phyloP scores from a whole-genome alignment of 1,284 basidiomycete species.

The Anthracocystis setariae region DNA sequence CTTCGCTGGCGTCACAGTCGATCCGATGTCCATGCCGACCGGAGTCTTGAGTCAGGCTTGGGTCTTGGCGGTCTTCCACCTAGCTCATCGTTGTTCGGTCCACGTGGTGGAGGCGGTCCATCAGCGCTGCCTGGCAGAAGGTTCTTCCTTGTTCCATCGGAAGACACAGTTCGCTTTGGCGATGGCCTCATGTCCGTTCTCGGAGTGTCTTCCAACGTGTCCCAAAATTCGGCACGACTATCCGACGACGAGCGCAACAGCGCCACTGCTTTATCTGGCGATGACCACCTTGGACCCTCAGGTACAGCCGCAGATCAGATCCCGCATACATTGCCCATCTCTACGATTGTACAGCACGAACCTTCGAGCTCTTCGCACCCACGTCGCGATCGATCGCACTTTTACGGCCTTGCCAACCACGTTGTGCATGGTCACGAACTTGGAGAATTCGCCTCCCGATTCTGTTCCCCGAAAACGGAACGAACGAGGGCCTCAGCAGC shows the following conservation, averaged over 20 bases:
- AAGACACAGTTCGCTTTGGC: conserved; percentile 83
- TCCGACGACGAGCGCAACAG: conserved; percentile 11
- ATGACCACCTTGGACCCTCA: conserved; percentile 33
- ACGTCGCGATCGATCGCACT: conserved; percentile 31
- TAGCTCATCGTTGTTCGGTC: conserved; percentile 41
- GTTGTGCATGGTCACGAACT: conserved; percentile 53
- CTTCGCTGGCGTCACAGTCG: conserved; percentile 28
- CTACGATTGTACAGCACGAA: conserved; percentile 25
- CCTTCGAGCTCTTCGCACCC: background rate
- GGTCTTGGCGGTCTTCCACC: conserved; percentile 44
- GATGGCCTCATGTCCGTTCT: conserved; percentile 73
- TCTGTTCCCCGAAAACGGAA: conserved; percentile 4
- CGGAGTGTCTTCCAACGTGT: conserved; percentile 13
- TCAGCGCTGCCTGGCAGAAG: conserved; percentile 47
- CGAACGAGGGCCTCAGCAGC: conserved; percentile 4
- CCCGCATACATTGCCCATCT: conserved; percentile 37
- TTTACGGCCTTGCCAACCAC: conserved; percentile 55
- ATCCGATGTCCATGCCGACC: conserved; percentile 19
- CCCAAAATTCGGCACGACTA: conserved; percentile 7
- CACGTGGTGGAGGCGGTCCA: conserved; percentile 26
- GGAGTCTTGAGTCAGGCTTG: conserved; percentile 7
- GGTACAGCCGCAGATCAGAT: conserved; percentile 39
- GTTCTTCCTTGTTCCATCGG: conserved; percentile 79
- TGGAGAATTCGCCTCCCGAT: conserved; percentile 35
- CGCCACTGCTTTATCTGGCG: conserved; percentile 5